Base-by-base conservation (phyloP, 805 yeast genomes). In the Saccharomyces eubayanus region DNA sequence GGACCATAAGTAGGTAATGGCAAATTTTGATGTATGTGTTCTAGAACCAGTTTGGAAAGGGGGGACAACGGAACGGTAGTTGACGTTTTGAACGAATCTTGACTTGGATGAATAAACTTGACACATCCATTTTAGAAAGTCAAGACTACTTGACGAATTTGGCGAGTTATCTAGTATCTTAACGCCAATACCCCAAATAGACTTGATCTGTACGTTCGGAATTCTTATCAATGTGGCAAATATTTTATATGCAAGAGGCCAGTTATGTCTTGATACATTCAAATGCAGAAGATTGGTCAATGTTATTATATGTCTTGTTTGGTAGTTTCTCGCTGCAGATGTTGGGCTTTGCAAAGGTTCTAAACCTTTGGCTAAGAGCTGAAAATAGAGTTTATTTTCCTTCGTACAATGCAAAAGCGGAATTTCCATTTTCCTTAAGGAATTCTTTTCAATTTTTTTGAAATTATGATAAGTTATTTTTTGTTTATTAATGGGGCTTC, bases 151-250 rank as follows among this genome's bases (percentile, higher is more conserved):
- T 14, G 49, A 52, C 20, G 58, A 52, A 12, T 56, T 52, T 11
- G 55, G 46, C 16, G 9, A 36, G 5, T 62, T 57, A 31, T 62
- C 61, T 24, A 85, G 62, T 5, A 85, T 79, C 55, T 81, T 84
- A 5, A 81, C 65, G 0, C 87, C 90, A 0, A 84, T 40, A 0
- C 85, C 79, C 91, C 91, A 86, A 10, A 84, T 62, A 2, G 77
- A 68, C 52, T 82, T 70, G 5, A 84, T 63, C 62, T 85, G 88
- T 10, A 80, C 73, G 1, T 65, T 65, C 1, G 78, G 78, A 0
- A 78, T 59, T 51, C 85, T 65, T 2, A 82, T 63, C 24, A 86
- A 63, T 1, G 80, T 51, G 9, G 80, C 65, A 58, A 82, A 81
- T 6, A 81, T 68, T 52, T 74, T 74, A 59, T 80, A 82, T 0